Base-by-base conservation (phyloP, 495 filamentous ascomycete genomes). In the Aspergillus campestris region DNA sequence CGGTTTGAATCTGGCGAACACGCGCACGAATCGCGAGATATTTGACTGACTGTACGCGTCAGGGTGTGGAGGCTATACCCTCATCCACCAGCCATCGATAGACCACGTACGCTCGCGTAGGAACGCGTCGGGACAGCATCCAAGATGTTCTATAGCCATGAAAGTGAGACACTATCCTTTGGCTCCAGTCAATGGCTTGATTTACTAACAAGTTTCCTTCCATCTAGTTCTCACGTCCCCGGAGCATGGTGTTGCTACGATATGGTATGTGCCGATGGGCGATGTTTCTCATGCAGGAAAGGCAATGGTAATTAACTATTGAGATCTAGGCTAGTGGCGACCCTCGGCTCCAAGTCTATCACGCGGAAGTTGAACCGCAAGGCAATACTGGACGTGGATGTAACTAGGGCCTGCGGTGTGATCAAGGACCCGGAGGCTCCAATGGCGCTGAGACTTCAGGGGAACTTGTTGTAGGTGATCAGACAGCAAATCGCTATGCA, bases 61-160 rank as follows among this genome's bases (percentile, higher is more conserved):
- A 24, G 18, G 18, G 18, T 24, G 18, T 24, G 18, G 18, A 24
- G 18, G 18, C 12, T 38, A 38, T 38, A 24, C 27, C 36, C 36
- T n/a, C 36, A 14, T 6, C 13, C 36, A 38, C 36, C 36, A 14
- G 12, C 12, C 36, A 38, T 38, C 13, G 12, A 9, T 4, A 24
- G 4, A 24, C 36, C 1, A 38, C 36, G 12, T 38, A 3, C 7
- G 8, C 36, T 18, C 18, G 28, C 28, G 38, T n/a, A 18, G 36
- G 30, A 15, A 31, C 28, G 9, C 30, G 28, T 6, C 11, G n/a
- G 1, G 39, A 8, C 34, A n/a, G 12, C n/a, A 8, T 4, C 43
- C 64, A 61, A 46, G 47, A 95, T 95, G 89, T 95, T 95, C 57
- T 95, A 94, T 65, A 92, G 85, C 57, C 84, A 92, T 65, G 89